Evolutionary conservation across 208 protist species (phyloP).

Genomic region (Crithidia sp.): DNA sequence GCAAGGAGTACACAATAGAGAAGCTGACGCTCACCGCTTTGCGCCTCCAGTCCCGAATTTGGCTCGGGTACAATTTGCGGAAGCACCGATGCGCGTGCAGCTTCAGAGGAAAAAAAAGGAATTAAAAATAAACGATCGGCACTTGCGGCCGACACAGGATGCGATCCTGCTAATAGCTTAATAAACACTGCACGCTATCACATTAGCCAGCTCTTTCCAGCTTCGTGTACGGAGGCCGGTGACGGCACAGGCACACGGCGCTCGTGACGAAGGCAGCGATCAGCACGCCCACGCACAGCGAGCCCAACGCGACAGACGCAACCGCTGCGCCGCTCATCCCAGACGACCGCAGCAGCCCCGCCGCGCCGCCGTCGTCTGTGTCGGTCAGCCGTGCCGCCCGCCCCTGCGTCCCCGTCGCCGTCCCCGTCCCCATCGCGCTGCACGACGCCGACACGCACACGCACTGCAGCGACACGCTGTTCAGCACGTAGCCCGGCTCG

Average conservation of each 20-base stretch:
- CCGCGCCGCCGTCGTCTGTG: background rate
- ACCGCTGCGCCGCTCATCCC: constrained; percentile 4
- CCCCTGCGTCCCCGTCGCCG: background rate
- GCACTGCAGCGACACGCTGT: constrained; percentile 29
- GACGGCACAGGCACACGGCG: constrained; percentile 2
- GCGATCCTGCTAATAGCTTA: no score
- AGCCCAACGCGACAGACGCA: constrained; percentile 8
- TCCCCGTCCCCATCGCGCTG: background rate
- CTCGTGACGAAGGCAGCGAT: constrained; percentile 16
- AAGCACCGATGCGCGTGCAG: no score
- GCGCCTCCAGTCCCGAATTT: no score
- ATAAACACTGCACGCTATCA: background rate
- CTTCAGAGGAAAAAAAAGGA: no score
- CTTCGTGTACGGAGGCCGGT: background rate
- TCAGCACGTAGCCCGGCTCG: constrained; percentile 20
- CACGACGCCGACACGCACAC: constrained; percentile 22
- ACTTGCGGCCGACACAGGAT: no score
- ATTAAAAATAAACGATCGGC: no score
- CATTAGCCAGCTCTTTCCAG: background rate
- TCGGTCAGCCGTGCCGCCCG: background rate
- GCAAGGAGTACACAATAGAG: no score
- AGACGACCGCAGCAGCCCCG: constrained; percentile 1
- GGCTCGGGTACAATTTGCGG: no score
- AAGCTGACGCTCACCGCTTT: no score
- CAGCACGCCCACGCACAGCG: constrained; percentile 11